Evolutionary conservation across 2,329 filamentous ascomycete genomes (phyloP).

Genomic region (Ophiocordyceps camponoti-leonardi): DNA sequence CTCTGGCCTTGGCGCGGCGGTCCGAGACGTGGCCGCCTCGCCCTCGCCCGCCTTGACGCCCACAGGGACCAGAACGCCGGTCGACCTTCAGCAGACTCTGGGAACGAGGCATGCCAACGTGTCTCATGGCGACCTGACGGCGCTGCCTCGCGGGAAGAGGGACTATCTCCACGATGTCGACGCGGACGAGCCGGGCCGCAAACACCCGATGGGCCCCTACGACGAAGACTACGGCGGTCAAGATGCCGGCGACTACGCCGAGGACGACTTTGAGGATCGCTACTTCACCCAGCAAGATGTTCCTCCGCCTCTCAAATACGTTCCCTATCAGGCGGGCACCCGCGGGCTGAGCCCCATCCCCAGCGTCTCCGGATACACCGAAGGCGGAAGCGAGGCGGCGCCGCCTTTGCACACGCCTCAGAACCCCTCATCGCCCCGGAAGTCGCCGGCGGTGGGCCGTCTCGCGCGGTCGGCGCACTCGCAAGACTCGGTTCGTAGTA

Average conservation of each 20-base stretch:
- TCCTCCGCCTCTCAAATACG: conserved; percentile 44
- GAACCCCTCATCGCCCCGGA: conserved; percentile 46
- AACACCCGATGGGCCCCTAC: conserved; percentile 23
- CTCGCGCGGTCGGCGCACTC: conserved; percentile 17
- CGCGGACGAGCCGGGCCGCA: conserved; percentile 24
- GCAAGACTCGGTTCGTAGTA: conserved; percentile 18
- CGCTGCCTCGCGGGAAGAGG: conserved; percentile 30
- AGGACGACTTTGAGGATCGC: conserved; percentile 22
- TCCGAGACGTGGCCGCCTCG: conserved; percentile 46
- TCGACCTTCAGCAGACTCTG: conserved; percentile 40
- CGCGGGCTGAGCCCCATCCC: conserved; percentile 77
- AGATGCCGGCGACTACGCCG: conserved; percentile 20
- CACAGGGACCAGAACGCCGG: conserved; percentile 39
- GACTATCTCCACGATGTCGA: conserved; percentile 30
- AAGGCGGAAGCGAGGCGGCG: conserved; percentile 44
- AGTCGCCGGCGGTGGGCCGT: conserved; percentile 23
- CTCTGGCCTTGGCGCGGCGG: conserved; percentile 8
- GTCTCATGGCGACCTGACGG: conserved; percentile 39
- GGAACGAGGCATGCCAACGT: conserved; percentile 51
- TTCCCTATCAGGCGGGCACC: conserved; percentile 50
- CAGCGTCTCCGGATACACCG: conserved; percentile 74
- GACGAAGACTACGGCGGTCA: conserved; percentile 24
- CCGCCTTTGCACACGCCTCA: conserved; percentile 30
- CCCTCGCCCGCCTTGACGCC: conserved; percentile 44
- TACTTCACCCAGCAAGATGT: conserved; percentile 46